A percentile compares a stretch with the other conserved stretches of the same genome.
Evolutionary conservation across 768 basidiomycete genomes (phyloP).

Genomic region (Arthromyces matolae): DNA sequence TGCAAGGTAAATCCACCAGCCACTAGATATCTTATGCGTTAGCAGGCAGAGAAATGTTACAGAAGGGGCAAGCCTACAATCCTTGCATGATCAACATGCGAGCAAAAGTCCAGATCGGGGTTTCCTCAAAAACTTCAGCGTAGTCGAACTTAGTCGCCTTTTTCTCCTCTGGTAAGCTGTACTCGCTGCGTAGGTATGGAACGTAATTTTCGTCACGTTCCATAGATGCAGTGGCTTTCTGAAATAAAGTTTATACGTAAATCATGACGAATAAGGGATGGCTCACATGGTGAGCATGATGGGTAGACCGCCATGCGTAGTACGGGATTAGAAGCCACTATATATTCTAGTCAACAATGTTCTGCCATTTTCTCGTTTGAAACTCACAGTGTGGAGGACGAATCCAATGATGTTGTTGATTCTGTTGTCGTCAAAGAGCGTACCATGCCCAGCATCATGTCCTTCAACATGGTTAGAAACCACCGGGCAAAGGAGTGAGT

Average conservation of each 20-base stretch:
- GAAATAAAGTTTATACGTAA: background rate
- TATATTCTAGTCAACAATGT: constrained; percentile 16
- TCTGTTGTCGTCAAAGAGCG: constrained; percentile 32
- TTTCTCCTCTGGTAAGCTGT: constrained; percentile 36
- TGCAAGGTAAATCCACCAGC: constrained; percentile 28
- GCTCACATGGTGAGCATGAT: constrained; percentile 64
- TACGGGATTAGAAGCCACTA: constrained; percentile 53
- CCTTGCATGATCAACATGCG: constrained; percentile 49
- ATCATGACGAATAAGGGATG: background rate
- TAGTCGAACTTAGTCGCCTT: constrained; percentile 40
- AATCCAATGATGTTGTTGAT: constrained; percentile 48
- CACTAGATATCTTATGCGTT: constrained; percentile 4
- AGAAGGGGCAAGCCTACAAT: constrained; percentile 22
- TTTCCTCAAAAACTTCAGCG: constrained; percentile 49
- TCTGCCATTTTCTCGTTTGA: background rate
- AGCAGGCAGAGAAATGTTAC: background rate
- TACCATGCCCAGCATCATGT: constrained; percentile 45
- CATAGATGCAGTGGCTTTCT: constrained; percentile 68
- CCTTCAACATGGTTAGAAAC: constrained; percentile 21
- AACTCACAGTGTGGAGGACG: constrained; percentile 40
- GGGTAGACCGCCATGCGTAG: constrained; percentile 65
- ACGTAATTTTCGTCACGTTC: constrained; percentile 77
- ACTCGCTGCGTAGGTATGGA: constrained; percentile 42
- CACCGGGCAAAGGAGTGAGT: background rate
- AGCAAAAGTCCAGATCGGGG: constrained; percentile 40